These are phyloP conservation scores for Plasmodium knowlesi DNA, from an alignment of 169 alveolate genomes.

Conservation along the genomic window DNA sequence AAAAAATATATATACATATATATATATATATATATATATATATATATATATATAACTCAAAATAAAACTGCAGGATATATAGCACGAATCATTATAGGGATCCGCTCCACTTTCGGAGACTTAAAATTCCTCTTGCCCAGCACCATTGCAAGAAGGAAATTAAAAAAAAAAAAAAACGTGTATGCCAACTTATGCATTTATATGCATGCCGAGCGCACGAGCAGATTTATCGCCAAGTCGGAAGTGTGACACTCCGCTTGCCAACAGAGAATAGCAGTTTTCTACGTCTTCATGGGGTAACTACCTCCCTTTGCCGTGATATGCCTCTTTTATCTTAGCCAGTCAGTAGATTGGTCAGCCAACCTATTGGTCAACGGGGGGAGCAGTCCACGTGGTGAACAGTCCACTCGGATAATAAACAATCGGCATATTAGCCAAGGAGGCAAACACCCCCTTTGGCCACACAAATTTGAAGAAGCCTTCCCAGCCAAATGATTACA, in stretches of 20 bases:
- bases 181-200: not conserved
- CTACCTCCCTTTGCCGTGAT: not conserved
- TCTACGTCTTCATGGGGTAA: not conserved
- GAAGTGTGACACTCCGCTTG: not conserved
- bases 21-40: no score
- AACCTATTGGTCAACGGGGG: not conserved
- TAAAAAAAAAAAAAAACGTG: not conserved
- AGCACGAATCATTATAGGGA: not conserved
- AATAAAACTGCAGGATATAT: not conserved
- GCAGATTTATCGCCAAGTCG: not conserved
- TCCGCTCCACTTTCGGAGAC: not conserved
- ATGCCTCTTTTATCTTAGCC: not conserved
- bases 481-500: constrained; percentile 3
- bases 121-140: not conserved
- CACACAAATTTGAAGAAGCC: not conserved
- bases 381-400: not conserved
- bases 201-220: not conserved
- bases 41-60: not conserved
- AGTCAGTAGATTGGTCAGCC: not conserved
- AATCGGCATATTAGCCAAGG: not conserved
- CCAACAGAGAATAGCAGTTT: not conserved
- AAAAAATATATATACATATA: no score
- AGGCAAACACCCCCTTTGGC: not conserved
- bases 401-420: not conserved
- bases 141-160: not conserved